A percentile compares a stretch with the other conserved stretches of the same genome.
Conservation (phyloP, 257 asterid genomes). For the Thymus mandschuricus region DNA sequence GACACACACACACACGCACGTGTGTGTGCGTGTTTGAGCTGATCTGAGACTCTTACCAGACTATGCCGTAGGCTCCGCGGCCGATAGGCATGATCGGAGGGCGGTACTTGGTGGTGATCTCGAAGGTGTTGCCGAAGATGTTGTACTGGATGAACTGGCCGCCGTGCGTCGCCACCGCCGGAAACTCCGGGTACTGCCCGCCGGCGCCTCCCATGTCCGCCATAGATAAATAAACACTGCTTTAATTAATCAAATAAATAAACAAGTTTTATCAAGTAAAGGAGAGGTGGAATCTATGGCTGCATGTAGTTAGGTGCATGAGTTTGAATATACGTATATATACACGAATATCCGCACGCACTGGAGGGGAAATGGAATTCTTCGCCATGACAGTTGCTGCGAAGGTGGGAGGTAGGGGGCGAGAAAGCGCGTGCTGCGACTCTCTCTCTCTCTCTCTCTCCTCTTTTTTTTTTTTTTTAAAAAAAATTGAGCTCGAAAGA, state of each 20-base stretch:
- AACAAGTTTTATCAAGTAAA: no score
- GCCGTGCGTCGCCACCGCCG: slow-evolving; percentile 69
- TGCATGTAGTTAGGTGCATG: neutral
- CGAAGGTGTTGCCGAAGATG: slow-evolving; percentile 74
- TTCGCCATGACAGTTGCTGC: slow-evolving; percentile 17
- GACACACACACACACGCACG: neutral
- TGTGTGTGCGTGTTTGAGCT: neutral
- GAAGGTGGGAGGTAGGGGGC: slow-evolving; percentile 27
- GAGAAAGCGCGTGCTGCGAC: slow-evolving; percentile 39
- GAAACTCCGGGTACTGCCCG: slow-evolving; percentile 75
- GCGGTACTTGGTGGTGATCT: slow-evolving; percentile 76
- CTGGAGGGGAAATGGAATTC: neutral
- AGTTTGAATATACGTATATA: neutral
- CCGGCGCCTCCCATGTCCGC: slow-evolving; percentile 53
- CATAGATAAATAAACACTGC: slow-evolving; percentile 24
- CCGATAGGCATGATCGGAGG: slow-evolving; percentile 96
- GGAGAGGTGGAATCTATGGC: neutral
- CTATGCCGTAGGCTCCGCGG: slow-evolving; percentile 98
- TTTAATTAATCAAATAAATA: no score
- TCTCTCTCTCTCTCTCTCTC: no score
- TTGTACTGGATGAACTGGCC: slow-evolving; percentile 76
- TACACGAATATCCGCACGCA: neutral
- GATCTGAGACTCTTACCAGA: slow-evolving; percentile 52
- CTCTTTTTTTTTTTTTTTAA: no score
- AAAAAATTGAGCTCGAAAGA: neutral